phyloP scores from a whole-genome alignment of 257 asterid species.

The Asclepias syriaca region DNA sequence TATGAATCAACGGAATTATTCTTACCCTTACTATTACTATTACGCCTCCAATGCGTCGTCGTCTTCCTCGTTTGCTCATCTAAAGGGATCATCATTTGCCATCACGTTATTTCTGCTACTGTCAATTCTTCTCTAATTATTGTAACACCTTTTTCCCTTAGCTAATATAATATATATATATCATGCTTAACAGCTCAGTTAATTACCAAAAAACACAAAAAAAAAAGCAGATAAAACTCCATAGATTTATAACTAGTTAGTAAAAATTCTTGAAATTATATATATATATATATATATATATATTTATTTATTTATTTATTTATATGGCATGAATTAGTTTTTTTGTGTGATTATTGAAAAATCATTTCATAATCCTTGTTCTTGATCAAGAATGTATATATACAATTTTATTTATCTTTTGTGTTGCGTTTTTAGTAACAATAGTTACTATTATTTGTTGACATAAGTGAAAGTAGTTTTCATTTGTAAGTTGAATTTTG shows the following conservation, averaged over 20 bases:
- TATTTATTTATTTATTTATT: neutral
- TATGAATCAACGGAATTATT: constrained; percentile 39
- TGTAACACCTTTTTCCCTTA: constrained; percentile 6
- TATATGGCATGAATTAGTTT: neutral
- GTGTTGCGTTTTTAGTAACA: too few relatives aligned
- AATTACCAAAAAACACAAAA: neutral
- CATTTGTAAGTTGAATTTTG: too few relatives aligned
- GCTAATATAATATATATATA: neutral
- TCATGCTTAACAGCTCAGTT: neutral
- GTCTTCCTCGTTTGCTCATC: constrained; percentile 17
- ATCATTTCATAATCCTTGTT: too few relatives aligned
- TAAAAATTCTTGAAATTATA: neutral
- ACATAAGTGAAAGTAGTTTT: too few relatives aligned
- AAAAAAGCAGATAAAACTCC: too few relatives aligned
- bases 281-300: too few relatives aligned
- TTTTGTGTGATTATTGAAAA: neutral
- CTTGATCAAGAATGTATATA: too few relatives aligned
- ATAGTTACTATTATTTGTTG: too few relatives aligned
- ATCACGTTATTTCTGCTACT: constrained; percentile 15
- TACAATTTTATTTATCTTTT: too few relatives aligned
- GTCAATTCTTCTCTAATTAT: constrained; percentile 15
- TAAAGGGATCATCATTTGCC: constrained; percentile 25
- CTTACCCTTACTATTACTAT: constrained; percentile 68
- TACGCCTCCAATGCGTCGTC: constrained; percentile 49
- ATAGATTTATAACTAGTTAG: neutral